Evolutionary conservation across 2,329 filamentous ascomycete species (phyloP), one percentile per base, ranked within the genome.

Genomic region (Ceratocystis cubensis): DNA sequence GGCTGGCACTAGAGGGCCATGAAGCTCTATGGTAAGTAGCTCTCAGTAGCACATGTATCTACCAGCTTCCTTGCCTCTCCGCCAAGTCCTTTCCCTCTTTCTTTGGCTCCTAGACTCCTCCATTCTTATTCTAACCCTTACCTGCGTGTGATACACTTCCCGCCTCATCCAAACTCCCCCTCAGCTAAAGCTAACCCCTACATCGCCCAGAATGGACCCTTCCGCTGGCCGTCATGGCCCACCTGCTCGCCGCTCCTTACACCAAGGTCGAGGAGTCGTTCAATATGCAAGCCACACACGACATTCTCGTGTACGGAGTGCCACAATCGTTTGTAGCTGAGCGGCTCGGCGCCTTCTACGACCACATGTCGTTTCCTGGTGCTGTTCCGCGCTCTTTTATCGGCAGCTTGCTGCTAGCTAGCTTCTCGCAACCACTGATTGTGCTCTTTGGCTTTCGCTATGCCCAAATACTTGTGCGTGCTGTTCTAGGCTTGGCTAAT

Each of bases 231-330:
- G 80, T 89, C 71, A 74, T 88, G 67, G 66, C 88, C 65, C 89
- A 96, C 75, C 84, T 96, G 66, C 73, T 85, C 69, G 74, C 85
- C 28, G 85, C 92, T 10, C 94, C 94, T 0, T 93, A 95, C 78
- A 96, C 92, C 67, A 99, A 99, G 76, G 94, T 99, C 68, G 94
- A 99, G 75, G 94, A 99, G 76, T 97, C 93, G 0, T 97, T 99
- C 82, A 96, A 96, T 75, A 85, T 97, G 67, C 94, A 99, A 75
- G 94, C 94, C 5, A 83, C 86, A 2, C 94, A 97, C 75, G 94
- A 99, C 75, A 88, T 99, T 45, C 76, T 96, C 68, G 82, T 83
- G 46, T 91, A 94, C 74, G 91, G 91, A 28, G 84, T 89, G 1
- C 89, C 90, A 0, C 74, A 76, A 22, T 50, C 66, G n/a, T 79